Evolutionary conservation across 352 stramenopile genomes (phyloP).

Genomic region (Phytopythium kandeliae): DNA sequence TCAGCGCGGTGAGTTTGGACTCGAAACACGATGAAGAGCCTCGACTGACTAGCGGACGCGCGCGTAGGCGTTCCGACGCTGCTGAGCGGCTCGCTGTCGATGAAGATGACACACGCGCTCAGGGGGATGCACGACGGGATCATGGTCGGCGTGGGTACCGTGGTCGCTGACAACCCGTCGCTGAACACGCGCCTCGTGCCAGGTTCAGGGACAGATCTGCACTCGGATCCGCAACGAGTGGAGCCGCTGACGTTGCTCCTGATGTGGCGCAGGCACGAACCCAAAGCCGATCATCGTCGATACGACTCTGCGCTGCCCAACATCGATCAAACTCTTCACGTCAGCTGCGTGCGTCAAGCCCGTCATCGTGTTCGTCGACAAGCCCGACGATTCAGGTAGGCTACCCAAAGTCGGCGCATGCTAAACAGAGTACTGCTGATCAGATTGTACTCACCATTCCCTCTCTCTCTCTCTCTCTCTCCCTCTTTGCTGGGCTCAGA

Average conservation of each 20-base stretch:
- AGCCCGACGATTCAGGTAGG: constrained; percentile 18
- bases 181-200: constrained; percentile 65
- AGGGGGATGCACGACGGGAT: constrained; percentile 85
- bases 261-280: constrained; percentile 31
- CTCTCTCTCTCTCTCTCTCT: too few species aligned
- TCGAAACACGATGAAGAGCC: too few species aligned
- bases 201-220: constrained; percentile 13
- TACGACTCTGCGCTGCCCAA: constrained; percentile 53
- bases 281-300: constrained; percentile 77
- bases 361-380: constrained; percentile 43
- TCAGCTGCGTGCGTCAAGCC: constrained; percentile 59
- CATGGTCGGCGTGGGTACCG: constrained; percentile 81
- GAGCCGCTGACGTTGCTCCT: background rate
- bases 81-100: constrained; percentile 58
- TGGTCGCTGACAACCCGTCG: constrained; percentile 85
- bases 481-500: constrained; percentile 16
- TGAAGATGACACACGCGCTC: constrained; percentile 87
- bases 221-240: too few species aligned
- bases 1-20: constrained; percentile 30
- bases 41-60: too few species aligned
- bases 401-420: too few species aligned
- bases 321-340: constrained; percentile 74
- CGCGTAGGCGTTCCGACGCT: constrained; percentile 53
- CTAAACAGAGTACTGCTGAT: too few species aligned
- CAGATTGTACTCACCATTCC: too few species aligned